These are phyloP conservation scores for Colletotrichum lupini DNA, from an alignment of 2,329 filamentous ascomycete species.

Conservation along the genomic window DNA sequence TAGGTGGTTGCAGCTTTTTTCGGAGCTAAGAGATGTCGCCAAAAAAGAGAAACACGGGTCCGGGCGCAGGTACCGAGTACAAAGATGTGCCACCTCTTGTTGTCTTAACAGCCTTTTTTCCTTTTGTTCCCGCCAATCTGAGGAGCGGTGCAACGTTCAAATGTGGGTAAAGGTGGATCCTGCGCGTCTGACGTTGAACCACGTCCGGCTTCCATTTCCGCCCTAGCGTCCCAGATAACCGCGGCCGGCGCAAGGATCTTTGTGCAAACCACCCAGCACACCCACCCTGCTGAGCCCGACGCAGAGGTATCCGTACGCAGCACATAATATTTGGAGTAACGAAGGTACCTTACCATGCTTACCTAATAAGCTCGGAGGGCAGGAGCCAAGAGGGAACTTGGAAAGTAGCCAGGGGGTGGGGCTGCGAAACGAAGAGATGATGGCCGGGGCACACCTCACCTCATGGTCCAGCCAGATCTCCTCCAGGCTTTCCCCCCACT, in stretches of 20 bases:
- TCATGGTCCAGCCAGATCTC: slow-evolving; percentile 7
- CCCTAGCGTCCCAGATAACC: slow-evolving; percentile 32
- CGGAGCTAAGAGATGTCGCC: neutral
- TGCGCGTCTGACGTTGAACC: slow-evolving; percentile 33
- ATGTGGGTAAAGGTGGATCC: neutral
- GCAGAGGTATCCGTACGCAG: neutral
- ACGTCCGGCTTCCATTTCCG: slow-evolving; percentile 25
- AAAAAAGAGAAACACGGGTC: slow-evolving; percentile 27
- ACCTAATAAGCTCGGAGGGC: neutral
- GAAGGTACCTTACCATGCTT: too few species aligned
- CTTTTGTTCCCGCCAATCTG: neutral
- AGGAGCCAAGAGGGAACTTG: neutral
- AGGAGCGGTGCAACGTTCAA: slow-evolving; percentile 9
- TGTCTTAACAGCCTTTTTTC: neutral
- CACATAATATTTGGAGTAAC: too few species aligned
- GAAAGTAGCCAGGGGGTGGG: neutral
- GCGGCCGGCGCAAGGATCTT: slow-evolving; percentile 24
- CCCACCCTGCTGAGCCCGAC: slow-evolving; percentile 1
- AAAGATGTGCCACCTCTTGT: neutral
- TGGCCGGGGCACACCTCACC: neutral
- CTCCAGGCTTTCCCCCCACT: neutral
- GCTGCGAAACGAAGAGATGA: neutral
- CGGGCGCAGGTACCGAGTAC: slow-evolving; percentile 25
- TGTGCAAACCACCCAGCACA: slow-evolving; percentile 18
- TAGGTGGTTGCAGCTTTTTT: neutral